phyloP scores from a whole-genome alignment of 441 rosid species.

The Raphanus hybrid region DNA sequence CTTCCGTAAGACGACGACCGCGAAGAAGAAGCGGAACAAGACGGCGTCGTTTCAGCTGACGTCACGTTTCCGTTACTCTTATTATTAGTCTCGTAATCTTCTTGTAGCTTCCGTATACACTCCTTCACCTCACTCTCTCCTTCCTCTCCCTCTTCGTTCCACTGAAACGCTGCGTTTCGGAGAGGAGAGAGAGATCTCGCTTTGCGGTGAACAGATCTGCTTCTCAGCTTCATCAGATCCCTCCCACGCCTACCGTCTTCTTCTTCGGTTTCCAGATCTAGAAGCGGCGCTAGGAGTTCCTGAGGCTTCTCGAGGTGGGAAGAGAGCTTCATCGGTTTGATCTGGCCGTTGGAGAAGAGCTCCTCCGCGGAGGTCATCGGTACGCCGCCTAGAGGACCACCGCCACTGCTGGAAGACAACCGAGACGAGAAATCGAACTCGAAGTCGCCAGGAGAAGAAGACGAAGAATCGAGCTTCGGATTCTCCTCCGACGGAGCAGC shows the following conservation, averaged over 20 bases:
- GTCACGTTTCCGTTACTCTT: constrained; percentile 42
- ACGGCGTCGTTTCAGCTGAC: constrained; percentile 48
- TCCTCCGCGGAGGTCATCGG: constrained; percentile 95
- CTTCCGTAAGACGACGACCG: constrained; percentile 90
- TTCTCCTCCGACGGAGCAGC: constrained; percentile 40
- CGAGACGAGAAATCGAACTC: constrained; percentile 89
- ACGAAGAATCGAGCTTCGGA: constrained; percentile 36
- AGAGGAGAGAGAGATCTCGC: constrained; percentile 94
- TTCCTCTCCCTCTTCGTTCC: constrained; percentile 36
- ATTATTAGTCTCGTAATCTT: constrained; percentile 23
- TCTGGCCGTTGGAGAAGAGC: constrained; percentile 85
- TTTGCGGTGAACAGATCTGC: constrained; percentile 72
- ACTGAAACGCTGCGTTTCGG: constrained; percentile 52
- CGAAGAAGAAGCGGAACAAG: constrained; percentile 77
- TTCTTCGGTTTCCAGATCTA: constrained; percentile 73
- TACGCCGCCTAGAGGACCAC: constrained; percentile 56
- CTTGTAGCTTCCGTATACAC: constrained; percentile 17
- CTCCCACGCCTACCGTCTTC: constrained; percentile 58
- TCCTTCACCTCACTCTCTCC: constrained; percentile 32
- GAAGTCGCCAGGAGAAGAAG: constrained; percentile 52
- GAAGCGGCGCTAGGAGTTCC: constrained; percentile 64
- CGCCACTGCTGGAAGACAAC: constrained; percentile 40
- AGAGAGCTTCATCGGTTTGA: constrained; percentile 90
- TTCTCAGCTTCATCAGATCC: constrained; percentile 67
- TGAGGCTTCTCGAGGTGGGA: constrained; percentile 80